phyloP scores from a whole-genome alignment of 2,329 filamentous ascomycete species.

The Neocatenulostroma microsporum region DNA sequence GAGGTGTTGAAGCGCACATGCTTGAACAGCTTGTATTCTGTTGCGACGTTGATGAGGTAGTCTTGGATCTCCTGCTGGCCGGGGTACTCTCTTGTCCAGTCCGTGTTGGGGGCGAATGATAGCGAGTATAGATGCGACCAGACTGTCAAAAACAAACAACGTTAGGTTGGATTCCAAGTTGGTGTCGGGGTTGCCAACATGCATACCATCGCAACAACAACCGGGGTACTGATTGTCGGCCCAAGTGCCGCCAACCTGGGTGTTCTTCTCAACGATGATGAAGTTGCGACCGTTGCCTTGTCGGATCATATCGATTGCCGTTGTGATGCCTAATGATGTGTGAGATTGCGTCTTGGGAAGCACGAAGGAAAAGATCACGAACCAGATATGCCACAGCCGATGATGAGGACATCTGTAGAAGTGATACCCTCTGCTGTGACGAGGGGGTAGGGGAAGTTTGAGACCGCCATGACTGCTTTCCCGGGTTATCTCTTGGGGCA shows the following conservation, averaged over 20 bases:
- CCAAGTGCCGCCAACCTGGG: slow-evolving; percentile 48
- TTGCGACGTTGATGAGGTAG: slow-evolving; percentile 47
- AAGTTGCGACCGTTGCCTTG: slow-evolving; percentile 47
- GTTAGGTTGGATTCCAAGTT: no score
- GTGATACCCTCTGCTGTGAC: no score
- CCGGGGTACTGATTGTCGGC: slow-evolving; percentile 51
- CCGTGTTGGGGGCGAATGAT: no score
- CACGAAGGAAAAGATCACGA: slow-evolving; percentile 38
- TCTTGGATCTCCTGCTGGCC: slow-evolving; percentile 54
- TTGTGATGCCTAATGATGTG: slow-evolving; percentile 22
- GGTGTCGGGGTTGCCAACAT: background rate
- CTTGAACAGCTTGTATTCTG: slow-evolving; percentile 48
- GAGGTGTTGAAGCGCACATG: slow-evolving; percentile 52
- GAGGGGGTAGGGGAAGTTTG: no score
- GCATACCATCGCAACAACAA: slow-evolving; percentile 45
- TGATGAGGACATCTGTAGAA: no score
- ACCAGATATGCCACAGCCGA: no score
- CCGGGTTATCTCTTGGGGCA: no score
- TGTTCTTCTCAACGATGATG: slow-evolving; percentile 50
- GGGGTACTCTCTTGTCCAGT: slow-evolving; percentile 45
- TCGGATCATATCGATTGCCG: slow-evolving; percentile 51
- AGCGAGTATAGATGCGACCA: no score
- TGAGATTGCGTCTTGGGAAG: background rate
- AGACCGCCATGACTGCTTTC: no score
- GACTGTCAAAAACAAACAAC: no score